These are phyloP conservation scores for Celoporthe dispersa DNA, from an alignment of 2,329 filamentous ascomycete genomes.

Conservation along the genomic window DNA sequence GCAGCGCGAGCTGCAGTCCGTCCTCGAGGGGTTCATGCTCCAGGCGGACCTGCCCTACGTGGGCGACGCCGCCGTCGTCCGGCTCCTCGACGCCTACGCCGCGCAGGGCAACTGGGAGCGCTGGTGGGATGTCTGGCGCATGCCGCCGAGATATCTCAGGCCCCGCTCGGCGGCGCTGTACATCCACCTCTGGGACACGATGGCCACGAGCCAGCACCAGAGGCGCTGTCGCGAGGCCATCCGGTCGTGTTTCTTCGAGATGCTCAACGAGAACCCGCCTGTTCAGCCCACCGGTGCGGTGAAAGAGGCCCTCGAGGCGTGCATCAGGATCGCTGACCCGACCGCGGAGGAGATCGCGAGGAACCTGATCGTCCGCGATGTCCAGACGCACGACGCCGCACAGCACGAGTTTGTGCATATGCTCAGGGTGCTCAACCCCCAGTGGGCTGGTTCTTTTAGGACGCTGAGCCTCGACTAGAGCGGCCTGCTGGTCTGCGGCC, in stretches of 20 bases:
- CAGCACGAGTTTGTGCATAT: constrained; percentile 41
- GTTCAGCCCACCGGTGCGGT: constrained; percentile 52
- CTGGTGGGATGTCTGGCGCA: constrained; percentile 66
- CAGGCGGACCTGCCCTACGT: constrained; percentile 45
- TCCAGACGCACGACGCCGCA: constrained; percentile 21
- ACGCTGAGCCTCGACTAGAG: background rate
- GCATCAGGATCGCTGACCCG: constrained; percentile 60
- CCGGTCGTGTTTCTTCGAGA: constrained; percentile 61
- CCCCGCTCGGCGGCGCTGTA: constrained; percentile 60
- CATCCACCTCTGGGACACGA: constrained; percentile 52
- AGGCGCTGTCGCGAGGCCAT: constrained; percentile 51
- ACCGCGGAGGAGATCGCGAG: constrained; percentile 43
- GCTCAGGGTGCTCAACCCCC: constrained; percentile 33
- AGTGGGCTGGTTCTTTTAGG: constrained; percentile 2
- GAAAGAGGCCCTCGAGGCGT: constrained; percentile 54
- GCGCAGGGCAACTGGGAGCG: constrained; percentile 53
- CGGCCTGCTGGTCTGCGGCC: background rate
- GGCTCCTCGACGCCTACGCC: constrained; percentile 53
- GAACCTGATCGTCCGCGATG: constrained; percentile 31
- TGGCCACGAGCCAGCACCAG: constrained; percentile 50
- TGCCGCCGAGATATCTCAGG: constrained; percentile 53
- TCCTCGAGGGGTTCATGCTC: constrained; percentile 51
- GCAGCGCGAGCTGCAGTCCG: constrained; percentile 46
- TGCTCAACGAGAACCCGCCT: constrained; percentile 57
- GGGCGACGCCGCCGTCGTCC: constrained; percentile 42